Conservation (phyloP, 768 basidiomycete genomes). For the Pulveroboletus sp. region DNA sequence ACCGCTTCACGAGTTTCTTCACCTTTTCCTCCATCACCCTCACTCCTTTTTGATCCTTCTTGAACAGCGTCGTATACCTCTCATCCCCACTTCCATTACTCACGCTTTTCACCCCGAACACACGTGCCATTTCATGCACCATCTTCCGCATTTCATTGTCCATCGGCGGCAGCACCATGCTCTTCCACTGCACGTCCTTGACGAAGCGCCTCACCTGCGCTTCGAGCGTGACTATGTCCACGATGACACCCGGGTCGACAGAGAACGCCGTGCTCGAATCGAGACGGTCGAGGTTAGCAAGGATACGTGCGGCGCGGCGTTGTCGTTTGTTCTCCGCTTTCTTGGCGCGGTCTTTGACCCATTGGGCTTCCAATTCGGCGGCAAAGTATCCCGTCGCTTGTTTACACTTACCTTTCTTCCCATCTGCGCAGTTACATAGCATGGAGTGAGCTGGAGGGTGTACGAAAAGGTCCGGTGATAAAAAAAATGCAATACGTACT, state of each 20-base stretch:
- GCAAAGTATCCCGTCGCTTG: constrained; percentile 36
- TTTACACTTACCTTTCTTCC: constrained; percentile 28
- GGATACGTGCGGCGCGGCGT: constrained; percentile 52
- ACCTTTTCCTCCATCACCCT: constrained; percentile 65
- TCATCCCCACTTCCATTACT: constrained; percentile 66
- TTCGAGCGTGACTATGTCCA: constrained; percentile 65
- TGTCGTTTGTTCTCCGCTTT: constrained; percentile 73
- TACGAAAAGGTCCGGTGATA: not conserved
- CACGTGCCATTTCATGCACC: constrained; percentile 76
- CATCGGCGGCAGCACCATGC: constrained; percentile 75
- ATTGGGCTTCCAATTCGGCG: constrained; percentile 56
- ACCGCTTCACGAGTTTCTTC: constrained; percentile 35
- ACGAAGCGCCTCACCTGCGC: constrained; percentile 69
- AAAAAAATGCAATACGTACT: constrained; percentile 38
- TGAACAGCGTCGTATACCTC: constrained; percentile 73
- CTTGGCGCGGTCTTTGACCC: constrained; percentile 77
- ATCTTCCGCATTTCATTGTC: constrained; percentile 63
- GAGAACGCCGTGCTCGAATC: constrained; percentile 35
- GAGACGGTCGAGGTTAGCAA: constrained; percentile 53
- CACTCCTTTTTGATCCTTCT: constrained; percentile 59
- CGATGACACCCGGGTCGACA: constrained; percentile 43
- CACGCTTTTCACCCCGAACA: constrained; percentile 72
- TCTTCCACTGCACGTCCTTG: constrained; percentile 41
- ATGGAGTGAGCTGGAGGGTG: not conserved
- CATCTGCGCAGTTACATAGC: constrained; percentile 11